These are phyloP conservation scores for Camillea tinctor DNA, from an alignment of 2,329 filamentous ascomycete species.

Conservation along the genomic window DNA sequence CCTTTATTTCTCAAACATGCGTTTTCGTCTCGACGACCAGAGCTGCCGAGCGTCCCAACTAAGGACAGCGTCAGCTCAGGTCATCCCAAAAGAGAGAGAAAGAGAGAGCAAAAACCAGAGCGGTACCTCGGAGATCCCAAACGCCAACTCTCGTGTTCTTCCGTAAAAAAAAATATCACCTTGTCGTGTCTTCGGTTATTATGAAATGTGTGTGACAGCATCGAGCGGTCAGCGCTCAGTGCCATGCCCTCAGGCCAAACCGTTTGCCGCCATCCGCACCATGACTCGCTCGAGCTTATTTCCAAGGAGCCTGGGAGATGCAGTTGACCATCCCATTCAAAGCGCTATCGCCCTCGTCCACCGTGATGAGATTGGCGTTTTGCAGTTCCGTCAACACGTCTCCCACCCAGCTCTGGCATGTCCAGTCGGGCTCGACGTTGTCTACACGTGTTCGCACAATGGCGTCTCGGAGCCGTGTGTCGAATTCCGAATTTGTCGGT, in stretches of 20 bases:
- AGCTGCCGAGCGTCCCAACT: not conserved
- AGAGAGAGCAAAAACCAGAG: not conserved
- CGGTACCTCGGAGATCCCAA: not conserved
- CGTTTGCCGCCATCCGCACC: not conserved
- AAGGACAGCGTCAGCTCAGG: not conserved
- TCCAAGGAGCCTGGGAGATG: conserved; percentile 30
- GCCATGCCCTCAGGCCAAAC: conserved; percentile 1
- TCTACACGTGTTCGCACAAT: conserved; percentile 26
- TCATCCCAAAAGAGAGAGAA: too few species aligned
- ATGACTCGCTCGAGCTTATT: conserved; percentile 10
- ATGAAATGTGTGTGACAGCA: not conserved
- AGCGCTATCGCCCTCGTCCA: conserved; percentile 30
- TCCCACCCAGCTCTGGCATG: conserved; percentile 30
- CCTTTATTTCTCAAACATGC: not conserved
- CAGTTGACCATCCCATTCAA: conserved; percentile 31
- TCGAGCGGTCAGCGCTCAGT: not conserved
- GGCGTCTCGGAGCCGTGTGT: conserved; percentile 25
- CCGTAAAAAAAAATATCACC: not conserved
- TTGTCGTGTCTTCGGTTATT: not conserved
- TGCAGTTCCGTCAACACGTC: conserved; percentile 29
- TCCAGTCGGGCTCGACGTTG: conserved; percentile 28
- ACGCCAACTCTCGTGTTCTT: not conserved
- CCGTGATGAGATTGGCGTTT: conserved; percentile 29
- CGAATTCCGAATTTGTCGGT: conserved; percentile 19
- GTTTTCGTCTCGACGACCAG: not conserved